A percentile compares a stretch with the other conserved stretches of the same genome.
phyloP scores from a whole-genome alignment of 306 rosid genomes.

The Quercus robur region DNA sequence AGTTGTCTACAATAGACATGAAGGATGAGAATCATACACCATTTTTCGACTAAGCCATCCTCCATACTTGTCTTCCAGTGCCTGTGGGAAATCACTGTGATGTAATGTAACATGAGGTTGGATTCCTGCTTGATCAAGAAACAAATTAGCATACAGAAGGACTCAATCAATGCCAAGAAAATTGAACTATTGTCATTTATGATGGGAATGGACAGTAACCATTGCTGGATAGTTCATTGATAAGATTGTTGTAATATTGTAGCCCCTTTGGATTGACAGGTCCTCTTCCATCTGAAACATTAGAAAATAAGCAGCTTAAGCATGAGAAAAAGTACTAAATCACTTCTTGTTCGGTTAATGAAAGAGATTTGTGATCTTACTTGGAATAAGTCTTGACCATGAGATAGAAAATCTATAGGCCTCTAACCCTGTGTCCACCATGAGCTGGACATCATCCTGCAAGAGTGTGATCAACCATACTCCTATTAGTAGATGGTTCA shows the following conservation, averaged over 20 bases:
- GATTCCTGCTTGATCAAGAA: slow-evolving; percentile 42
- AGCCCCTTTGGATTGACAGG: no score
- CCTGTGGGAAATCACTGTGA: slow-evolving; percentile 61
- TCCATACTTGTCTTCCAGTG: slow-evolving; percentile 70
- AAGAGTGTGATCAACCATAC: neutral
- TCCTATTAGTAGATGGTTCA: neutral
- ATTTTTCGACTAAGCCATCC: slow-evolving; percentile 64
- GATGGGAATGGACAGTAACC: slow-evolving; percentile 27
- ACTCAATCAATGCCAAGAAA: neutral
- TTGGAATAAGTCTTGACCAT: no score
- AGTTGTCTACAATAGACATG: neutral
- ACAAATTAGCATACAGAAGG: neutral
- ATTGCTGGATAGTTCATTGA: no score
- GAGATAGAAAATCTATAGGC: no score
- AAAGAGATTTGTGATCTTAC: no score
- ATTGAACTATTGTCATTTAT: neutral
- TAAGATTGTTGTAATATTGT: no score
- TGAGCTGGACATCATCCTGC: slow-evolving; percentile 13
- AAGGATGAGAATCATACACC: slow-evolving; percentile 40
- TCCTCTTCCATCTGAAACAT: no score
- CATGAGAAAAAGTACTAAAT: no score
- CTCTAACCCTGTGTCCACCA: no score
- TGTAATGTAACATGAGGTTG: slow-evolving; percentile 70
- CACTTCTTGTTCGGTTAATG: no score
- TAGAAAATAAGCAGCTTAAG: no score